Evolutionary conservation across 257 asterid species (phyloP).

Genomic region (Verbena officinalis): DNA sequence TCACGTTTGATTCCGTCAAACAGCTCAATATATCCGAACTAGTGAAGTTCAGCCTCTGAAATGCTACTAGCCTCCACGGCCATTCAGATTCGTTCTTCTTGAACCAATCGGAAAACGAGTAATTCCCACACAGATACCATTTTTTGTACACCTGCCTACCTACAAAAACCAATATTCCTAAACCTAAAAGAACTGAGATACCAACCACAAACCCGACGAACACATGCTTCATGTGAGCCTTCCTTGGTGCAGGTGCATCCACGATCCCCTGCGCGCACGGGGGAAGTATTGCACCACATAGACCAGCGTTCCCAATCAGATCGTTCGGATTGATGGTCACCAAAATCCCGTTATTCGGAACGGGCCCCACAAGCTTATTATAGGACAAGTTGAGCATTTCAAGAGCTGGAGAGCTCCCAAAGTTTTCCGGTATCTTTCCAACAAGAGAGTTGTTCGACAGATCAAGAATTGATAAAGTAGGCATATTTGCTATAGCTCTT

Average conservation of each 20-base stretch:
- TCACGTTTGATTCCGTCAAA: slow-evolving; percentile 68
- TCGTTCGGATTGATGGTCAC: slow-evolving; percentile 61
- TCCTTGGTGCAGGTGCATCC: slow-evolving; percentile 29
- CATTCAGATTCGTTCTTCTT: slow-evolving; percentile 54
- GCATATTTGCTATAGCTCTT: slow-evolving; percentile 54
- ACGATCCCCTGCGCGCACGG: slow-evolving; percentile 48
- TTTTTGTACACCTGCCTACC: slow-evolving; percentile 53
- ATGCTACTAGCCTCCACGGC: slow-evolving; percentile 86
- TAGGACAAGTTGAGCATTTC: slow-evolving; percentile 68
- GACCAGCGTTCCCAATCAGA: slow-evolving; percentile 67
- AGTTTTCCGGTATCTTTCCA: slow-evolving; percentile 61
- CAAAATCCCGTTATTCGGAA: slow-evolving; percentile 65
- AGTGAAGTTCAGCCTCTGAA: slow-evolving; percentile 73
- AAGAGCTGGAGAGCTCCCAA: slow-evolving; percentile 75
- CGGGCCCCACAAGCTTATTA: slow-evolving; percentile 71
- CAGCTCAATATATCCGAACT: slow-evolving; percentile 58
- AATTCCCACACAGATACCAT: slow-evolving; percentile 61
- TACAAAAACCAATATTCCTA: slow-evolving; percentile 36
- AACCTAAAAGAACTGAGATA: slow-evolving; percentile 41
- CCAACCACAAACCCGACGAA: slow-evolving; percentile 51
- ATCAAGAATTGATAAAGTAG: slow-evolving; percentile 66
- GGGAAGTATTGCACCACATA: slow-evolving; percentile 72
- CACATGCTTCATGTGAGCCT: slow-evolving; percentile 47
- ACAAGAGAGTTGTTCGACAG: slow-evolving; percentile 64
- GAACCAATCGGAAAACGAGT: slow-evolving; percentile 52